Conservation (phyloP, 768 basidiomycete species). For the Fomitopsis pulvina region DNA sequence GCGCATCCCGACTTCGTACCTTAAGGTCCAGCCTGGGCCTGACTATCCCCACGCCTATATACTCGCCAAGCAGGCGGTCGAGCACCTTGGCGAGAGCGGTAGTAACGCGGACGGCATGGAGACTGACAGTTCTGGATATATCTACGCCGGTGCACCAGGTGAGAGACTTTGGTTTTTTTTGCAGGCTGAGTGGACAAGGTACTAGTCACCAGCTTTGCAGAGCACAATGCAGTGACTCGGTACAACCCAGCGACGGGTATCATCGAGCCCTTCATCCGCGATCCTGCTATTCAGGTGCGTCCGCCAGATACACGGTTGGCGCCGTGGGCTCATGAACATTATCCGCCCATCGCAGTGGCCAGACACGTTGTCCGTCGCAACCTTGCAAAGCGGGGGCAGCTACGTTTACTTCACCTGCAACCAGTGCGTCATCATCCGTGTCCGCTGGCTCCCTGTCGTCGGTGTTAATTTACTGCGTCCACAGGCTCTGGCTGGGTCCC, state of each 20-base stretch:
- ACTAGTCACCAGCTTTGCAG: neutral
- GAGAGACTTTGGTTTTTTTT: neutral
- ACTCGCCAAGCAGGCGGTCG: constrained; percentile 9
- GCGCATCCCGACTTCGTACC: constrained; percentile 12
- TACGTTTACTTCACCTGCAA: constrained; percentile 16
- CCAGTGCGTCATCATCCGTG: constrained; percentile 3
- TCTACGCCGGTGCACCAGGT: constrained; percentile 11
- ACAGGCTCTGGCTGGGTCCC: constrained; percentile 13
- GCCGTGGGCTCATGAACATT: neutral
- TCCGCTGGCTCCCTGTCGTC: neutral
- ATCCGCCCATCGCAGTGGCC: constrained; percentile 5
- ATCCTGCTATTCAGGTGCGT: constrained; percentile 13
- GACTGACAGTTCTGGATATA: constrained; percentile 10
- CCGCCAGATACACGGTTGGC: too few species aligned
- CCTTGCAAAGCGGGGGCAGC: constrained; percentile 9
- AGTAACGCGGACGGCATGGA: constrained; percentile 13
- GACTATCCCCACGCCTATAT: constrained; percentile 7
- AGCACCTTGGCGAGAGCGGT: constrained; percentile 9
- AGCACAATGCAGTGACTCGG: constrained; percentile 10
- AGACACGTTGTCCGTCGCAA: constrained; percentile 14
- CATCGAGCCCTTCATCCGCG: constrained; percentile 12
- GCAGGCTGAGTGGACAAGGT: neutral
- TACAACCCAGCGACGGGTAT: constrained; percentile 9
- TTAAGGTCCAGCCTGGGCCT: constrained; percentile 9
- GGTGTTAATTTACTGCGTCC: neutral